Conservation (phyloP, 192 early-diverging fungal genomes). For the Linnemannia zychae region DNA sequence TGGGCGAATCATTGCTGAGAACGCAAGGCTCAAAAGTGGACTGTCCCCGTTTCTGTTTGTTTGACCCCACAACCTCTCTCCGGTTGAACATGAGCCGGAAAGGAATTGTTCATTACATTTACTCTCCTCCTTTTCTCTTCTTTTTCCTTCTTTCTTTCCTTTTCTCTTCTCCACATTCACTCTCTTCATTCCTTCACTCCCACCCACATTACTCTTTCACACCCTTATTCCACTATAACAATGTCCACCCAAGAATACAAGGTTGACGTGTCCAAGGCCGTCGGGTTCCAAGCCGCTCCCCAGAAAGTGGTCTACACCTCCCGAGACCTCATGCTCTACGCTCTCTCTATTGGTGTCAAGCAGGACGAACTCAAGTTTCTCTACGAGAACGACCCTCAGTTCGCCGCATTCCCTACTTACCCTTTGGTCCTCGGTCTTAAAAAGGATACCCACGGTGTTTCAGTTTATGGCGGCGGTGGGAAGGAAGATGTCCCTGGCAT, state of each 20-base stretch:
- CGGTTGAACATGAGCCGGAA: neutral
- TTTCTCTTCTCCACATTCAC: constrained; percentile 2
- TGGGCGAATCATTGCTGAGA: neutral
- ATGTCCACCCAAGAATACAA: constrained; percentile 4
- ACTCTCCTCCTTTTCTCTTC: neutral
- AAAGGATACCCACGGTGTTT: constrained; percentile 44
- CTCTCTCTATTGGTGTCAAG: constrained; percentile 73
- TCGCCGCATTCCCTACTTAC: constrained; percentile 80
- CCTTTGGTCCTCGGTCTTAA: constrained; percentile 76
- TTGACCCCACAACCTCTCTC: neutral
- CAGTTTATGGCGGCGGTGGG: constrained; percentile 71
- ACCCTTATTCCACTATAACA: neutral
- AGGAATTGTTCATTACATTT: neutral
- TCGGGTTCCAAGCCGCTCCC: constrained; percentile 59
- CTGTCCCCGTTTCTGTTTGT: neutral
- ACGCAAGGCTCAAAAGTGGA: neutral
- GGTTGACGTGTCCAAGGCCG: constrained; percentile 71
- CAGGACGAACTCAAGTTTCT: constrained; percentile 72
- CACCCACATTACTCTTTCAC: neutral
- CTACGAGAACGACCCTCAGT: constrained; percentile 76
- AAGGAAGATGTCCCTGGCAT: constrained; percentile 67
- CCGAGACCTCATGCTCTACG: constrained; percentile 82
- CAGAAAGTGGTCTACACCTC: constrained; percentile 68
- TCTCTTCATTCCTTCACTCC: constrained; percentile 4
- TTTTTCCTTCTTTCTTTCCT: neutral